phyloP scores from a whole-genome alignment of 1,284 basidiomycete genomes.

The Violaceomyces palustris region DNA sequence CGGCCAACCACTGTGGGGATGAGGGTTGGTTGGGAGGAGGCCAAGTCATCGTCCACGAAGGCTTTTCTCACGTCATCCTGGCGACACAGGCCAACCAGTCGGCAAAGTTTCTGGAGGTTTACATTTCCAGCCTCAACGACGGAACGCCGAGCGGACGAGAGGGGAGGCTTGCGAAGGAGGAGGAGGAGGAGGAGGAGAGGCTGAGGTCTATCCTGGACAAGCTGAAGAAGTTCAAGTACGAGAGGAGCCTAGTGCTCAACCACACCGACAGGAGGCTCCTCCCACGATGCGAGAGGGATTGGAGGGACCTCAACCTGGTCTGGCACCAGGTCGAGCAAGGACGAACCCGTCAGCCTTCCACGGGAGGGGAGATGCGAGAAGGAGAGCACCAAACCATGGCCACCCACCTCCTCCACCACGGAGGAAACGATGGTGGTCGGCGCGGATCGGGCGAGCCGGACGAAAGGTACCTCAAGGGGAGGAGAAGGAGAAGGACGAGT shows the following conservation, averaged over 20 bases:
- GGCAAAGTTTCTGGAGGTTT: slow-evolving; percentile 18
- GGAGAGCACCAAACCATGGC: too few species aligned
- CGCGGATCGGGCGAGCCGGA: too few species aligned
- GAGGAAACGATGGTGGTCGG: too few species aligned
- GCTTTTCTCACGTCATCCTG: slow-evolving; percentile 44
- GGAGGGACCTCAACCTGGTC: slow-evolving; percentile 41
- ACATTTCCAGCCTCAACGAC: background rate
- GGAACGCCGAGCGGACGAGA: background rate
- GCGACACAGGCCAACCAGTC: slow-evolving; percentile 49
- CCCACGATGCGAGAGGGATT: slow-evolving; percentile 12
- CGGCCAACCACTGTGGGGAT: background rate
- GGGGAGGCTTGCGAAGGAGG: background rate
- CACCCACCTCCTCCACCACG: too few species aligned
- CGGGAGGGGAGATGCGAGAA: too few species aligned
- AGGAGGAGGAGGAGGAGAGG: background rate
- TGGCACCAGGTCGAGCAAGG: slow-evolving; percentile 5
- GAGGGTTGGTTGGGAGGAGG: too few species aligned
- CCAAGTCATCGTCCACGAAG: too few species aligned
- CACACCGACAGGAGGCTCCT: slow-evolving; percentile 31
- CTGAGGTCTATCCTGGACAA: slow-evolving; percentile 4
- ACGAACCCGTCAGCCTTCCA: background rate
- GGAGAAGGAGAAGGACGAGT: background rate
- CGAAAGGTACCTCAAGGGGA: background rate
- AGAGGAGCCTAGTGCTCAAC: slow-evolving; percentile 29
- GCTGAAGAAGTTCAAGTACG: slow-evolving; percentile 16